These are phyloP conservation scores for Escovopsis sp. DNA, from an alignment of 2,329 filamentous ascomycete species.

Conservation along the genomic window DNA sequence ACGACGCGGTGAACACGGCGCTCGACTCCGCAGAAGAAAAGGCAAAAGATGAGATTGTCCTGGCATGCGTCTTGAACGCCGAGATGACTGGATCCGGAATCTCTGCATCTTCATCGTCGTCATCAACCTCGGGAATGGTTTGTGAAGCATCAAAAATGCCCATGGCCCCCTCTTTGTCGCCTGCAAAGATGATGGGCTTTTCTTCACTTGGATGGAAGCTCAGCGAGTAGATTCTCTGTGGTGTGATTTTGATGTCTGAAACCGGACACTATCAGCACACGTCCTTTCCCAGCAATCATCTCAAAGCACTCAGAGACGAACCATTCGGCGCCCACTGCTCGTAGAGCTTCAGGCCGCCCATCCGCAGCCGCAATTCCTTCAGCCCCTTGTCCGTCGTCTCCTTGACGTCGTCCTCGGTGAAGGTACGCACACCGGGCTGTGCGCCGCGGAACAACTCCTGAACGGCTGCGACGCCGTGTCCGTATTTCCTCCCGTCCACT, in stretches of 20 bases:
- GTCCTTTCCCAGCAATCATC: background rate
- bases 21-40: conserved; percentile 62
- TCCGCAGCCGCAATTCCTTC: conserved; percentile 56
- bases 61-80: conserved; percentile 76
- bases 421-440: conserved; percentile 70
- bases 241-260: conserved; percentile 77
- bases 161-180: conserved; percentile 83
- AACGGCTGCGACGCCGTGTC: conserved; percentile 51
- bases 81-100: conserved; percentile 63
- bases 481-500: conserved; percentile 67
- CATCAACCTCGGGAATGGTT: conserved; percentile 40
- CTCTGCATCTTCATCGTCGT: conserved; percentile 54
- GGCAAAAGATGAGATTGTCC: conserved; percentile 75
- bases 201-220: conserved; percentile 76
- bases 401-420: conserved; percentile 68
- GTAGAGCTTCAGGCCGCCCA: conserved; percentile 67
- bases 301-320: conserved; percentile 21
- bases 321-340: conserved; percentile 71
- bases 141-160: conserved; percentile 86
- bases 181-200: conserved; percentile 82
- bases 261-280: background rate
- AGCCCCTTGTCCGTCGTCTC: conserved; percentile 66
- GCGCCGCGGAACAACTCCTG: conserved; percentile 46
- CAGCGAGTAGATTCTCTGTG: conserved; percentile 74
- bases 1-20: conserved; percentile 70